Evolutionary conservation across 139 green algal genomes (phyloP).

Genomic region (Closterium sp.): DNA sequence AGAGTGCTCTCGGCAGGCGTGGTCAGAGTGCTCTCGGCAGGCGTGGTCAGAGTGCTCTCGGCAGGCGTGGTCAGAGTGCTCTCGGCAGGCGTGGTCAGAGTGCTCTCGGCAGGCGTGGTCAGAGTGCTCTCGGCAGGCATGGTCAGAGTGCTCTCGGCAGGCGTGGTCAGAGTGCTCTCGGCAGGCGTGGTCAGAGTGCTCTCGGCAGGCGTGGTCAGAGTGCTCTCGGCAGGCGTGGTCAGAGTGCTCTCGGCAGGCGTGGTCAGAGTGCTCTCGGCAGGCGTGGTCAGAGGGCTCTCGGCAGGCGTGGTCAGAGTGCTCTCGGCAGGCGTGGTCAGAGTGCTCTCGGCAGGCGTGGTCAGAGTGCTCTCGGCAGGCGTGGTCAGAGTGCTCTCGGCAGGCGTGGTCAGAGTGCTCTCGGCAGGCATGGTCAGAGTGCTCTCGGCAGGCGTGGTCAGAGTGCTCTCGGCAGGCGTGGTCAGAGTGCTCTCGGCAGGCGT

Average conservation of each 20-base stretch:
- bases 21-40: neutral
- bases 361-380: neutral
- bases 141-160: too few relatives aligned
- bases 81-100: neutral
- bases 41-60: neutral
- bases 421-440: too few relatives aligned
- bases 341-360: neutral
- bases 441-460: neutral
- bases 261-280: too few relatives aligned
- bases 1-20: neutral
- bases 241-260: neutral
- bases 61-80: neutral
- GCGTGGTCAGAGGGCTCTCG: too few relatives aligned
- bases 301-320: neutral
- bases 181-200: neutral
- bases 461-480: neutral
- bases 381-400: neutral
- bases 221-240: neutral
- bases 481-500: neutral
- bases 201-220: neutral
- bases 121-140: too few relatives aligned
- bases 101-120: neutral
- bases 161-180: neutral
- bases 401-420: neutral
- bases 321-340: neutral